A percentile compares a stretch with the other conserved stretches of the same genome.
phyloP scores from a whole-genome alignment of 129 eudicot species.

The Flaveria linearis region DNA sequence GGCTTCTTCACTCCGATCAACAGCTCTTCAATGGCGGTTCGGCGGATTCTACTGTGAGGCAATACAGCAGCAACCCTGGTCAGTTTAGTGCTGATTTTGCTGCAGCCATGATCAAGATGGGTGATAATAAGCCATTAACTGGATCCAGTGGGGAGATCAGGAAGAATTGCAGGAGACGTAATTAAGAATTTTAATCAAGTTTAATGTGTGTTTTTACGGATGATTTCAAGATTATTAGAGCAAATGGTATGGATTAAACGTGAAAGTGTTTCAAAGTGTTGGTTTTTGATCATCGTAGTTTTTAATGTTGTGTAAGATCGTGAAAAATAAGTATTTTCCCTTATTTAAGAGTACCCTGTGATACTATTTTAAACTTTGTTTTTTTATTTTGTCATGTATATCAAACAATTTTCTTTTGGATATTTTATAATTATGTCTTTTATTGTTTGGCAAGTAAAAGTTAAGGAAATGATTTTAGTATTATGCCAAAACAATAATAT shows the following conservation, averaged over 20 bases:
- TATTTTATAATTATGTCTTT: not conserved
- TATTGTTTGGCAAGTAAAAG: not conserved
- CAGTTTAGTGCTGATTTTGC: conserved; percentile 62
- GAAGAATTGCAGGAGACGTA: conserved; percentile 76
- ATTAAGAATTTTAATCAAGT: conserved; percentile 27
- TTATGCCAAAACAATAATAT: too few species aligned
- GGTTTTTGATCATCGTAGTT: conserved; percentile 7
- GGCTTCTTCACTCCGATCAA: conserved; percentile 91
- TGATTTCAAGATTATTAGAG: conserved; percentile 16
- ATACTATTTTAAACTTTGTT: not conserved
- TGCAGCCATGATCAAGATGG: conserved; percentile 85
- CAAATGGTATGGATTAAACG: conserved; percentile 3
- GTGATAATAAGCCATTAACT: conserved; percentile 74
- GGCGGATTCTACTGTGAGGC: conserved; percentile 59
- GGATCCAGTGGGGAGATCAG: conserved; percentile 89
- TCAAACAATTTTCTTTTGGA: not conserved
- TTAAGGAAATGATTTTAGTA: not conserved
- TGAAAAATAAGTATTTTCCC: not conserved
- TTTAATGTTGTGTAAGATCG: not conserved
- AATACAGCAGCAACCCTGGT: conserved; percentile 45
- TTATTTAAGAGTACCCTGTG: not conserved
- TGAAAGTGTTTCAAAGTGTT: conserved; percentile 3
- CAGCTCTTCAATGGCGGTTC: conserved; percentile 80
- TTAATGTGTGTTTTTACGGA: not conserved
- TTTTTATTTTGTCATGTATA: not conserved